Evolutionary conservation across 495 filamentous ascomycete genomes (phyloP).

Genomic region (Penicillium canescens): DNA sequence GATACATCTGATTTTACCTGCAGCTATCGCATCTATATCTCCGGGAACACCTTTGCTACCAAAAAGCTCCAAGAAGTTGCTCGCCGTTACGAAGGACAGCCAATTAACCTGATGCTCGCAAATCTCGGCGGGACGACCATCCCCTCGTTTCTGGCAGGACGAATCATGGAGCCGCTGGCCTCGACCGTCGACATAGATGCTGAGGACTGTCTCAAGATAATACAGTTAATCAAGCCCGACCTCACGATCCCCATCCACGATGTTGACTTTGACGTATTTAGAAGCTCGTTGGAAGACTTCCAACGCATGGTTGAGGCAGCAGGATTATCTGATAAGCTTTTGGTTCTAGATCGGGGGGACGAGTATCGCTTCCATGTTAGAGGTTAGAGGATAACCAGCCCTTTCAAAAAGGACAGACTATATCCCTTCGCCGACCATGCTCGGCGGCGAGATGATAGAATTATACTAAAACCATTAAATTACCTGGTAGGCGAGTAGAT

Average conservation of each 20-base stretch:
- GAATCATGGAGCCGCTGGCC: conserved; percentile 43
- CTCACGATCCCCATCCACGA: conserved; percentile 70
- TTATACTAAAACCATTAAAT: too few species aligned
- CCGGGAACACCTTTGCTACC: conserved; percentile 68
- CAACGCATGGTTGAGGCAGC: conserved; percentile 53
- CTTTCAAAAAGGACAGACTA: background rate
- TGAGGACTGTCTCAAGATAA: conserved; percentile 59
- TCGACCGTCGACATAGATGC: conserved; percentile 75
- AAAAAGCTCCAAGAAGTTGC: conserved; percentile 64
- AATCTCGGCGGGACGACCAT: conserved; percentile 69
- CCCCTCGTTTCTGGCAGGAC: conserved; percentile 47
- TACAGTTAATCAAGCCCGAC: conserved; percentile 60
- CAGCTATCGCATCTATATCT: conserved; percentile 70
- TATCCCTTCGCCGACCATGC: too few species aligned
- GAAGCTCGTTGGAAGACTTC: conserved; percentile 62
- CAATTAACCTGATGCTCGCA: conserved; percentile 68
- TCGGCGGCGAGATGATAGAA: too few species aligned
- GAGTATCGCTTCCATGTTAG: conserved; percentile 56
- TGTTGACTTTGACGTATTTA: conserved; percentile 67
- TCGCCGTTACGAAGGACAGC: conserved; percentile 43
- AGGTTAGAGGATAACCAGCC: background rate
- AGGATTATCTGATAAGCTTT: conserved; percentile 51
- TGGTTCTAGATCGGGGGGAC: conserved; percentile 64
- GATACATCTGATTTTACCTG: conserved; percentile 33
- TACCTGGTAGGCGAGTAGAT: too few species aligned